Base-by-base conservation (phyloP, 1,139 yeast genomes). In the Suhomyces bolitotheri region DNA sequence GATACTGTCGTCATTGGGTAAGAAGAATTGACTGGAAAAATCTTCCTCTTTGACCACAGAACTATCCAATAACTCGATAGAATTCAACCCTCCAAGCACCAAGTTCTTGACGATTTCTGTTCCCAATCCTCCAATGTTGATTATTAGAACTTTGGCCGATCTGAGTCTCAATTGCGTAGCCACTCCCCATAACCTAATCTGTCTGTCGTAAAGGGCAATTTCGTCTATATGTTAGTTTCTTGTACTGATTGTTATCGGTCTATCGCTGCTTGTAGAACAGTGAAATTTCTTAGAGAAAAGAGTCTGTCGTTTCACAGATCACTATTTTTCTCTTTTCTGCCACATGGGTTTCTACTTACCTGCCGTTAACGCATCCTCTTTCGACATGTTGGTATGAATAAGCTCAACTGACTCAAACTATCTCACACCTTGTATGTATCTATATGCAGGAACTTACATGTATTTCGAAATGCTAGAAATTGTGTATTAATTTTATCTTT, bases 121-220 rank as follows among this genome's bases (percentile, higher is more conserved):
- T 4, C 94, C 92, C 8, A 84, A 68, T 0, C 86, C 86, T 7
- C 88, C 82, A 21, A 85, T 51, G 44, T 82, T 81, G 22, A 88
- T 66, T 25, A 89, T 55, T 35, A 92, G 66, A 7, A 90, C 71
- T 36, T 75, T 76, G 11, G 97, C 83, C 17, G 82, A 76, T 29
- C 95, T 72, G 66, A 92, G 76, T 33, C 89, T 67, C 33, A 79
- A 72, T 59, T 92, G 99, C 11, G 97, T 95, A 19, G 86, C 94
- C 63, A 92, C 72, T 9, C 98, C 98, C 99, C 99, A 92, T 24
- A 92, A 71, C 46, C 99, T 66, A 49, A 92, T 90, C 59, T 92
- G 99, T 41, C 99, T 76, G 60, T 92, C 99, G 57, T 92, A 92
- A 19, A 90, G 69, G 2, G 95, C 96, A 38, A 90, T 80, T 58